Base-by-base conservation (phyloP, 2,329 filamentous ascomycete species). In the Fusarium proliferatum region DNA sequence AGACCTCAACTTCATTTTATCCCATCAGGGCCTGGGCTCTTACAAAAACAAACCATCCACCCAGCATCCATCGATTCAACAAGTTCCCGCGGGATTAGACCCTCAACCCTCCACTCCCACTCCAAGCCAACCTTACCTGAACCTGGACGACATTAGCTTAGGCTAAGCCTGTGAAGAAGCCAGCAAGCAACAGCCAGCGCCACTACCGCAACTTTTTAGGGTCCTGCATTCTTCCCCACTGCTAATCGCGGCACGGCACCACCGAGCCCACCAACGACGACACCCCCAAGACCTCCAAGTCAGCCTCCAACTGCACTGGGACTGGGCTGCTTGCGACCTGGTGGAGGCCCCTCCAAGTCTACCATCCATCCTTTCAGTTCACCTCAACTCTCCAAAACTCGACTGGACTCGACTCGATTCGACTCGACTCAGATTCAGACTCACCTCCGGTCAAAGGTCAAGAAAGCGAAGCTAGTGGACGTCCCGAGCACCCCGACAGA, bases 181-280 rank as follows among this genome's bases (percentile, higher is more conserved):
- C 61, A 43, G 53, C 60, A 28, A 62, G 60, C 42, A 59, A 39
- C 33, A 39, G 46, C 61, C 15, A 58, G 59, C 67, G 67, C 67
- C 67, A 69, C 67, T 69, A 69, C 67, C 59, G 65, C 60, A 69
- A 28, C 52, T 69, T 61, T 61, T 73, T 74, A 74, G 71, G 71
- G 71, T 69, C 71, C 71, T 74, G 69, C 71, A 74, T 66, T 56
- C 48, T 61, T 56, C 71, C 61, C 71, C 71, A 72, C 69, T 72
- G 30, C 41, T 53, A 61, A 55, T 58, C 55, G 64, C 71, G 57
- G 71, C 67, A 65, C 71, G 71, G 71, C 67, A 69, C 55, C 71
- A 72, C 71, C 71, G 71, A 73, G 42, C 48, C 56, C 68, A 71
- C 67, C 52, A 57, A 45, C 59, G 34, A 46, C 43, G 51, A 56